Base-by-base conservation (phyloP, 306 rosid genomes). In the Quercus gilva region DNA sequence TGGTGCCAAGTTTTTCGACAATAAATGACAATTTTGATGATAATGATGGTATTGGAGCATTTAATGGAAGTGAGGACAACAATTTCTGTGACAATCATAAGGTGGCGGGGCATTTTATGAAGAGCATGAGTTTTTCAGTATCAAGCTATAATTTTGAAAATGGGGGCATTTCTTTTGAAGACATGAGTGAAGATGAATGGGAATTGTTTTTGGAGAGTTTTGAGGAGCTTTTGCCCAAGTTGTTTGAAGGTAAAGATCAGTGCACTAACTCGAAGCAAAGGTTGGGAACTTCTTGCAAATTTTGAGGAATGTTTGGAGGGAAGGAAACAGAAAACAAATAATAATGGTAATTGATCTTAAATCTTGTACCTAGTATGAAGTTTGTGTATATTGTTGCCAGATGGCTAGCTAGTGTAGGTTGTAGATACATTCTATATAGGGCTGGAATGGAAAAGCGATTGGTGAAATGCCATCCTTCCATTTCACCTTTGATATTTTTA, bases 121-220 rank as follows among this genome's bases (percentile, higher is more conserved):
- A 77, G 84, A 84, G 87, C 55, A 37, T 59, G 79, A 86, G 89
- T 76, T 84, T 83, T 76, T 77, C 81, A 5, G 82, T 56, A n/a
- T 64, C 80, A 21, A 88, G 5, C 20, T 77, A 56, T 67, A 80
- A 57, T 19, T 33, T 74, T 53, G 92, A 88, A 74, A 49, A 17
- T 1, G 88, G 83, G 61, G 88, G 76, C 43, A 79, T 92, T 82
- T 82, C 88, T 61, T 92, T 94, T 5, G 97, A 87, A 70, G 92
- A 91, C 81, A 70, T 94, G 87, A 87, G 83, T 70, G 73, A 74
- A 78, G 87, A 69, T 9, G 89, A 90, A 76, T 94, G 97, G 97
- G 91, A 82, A 56, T 20, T 61, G 69, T 94, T 94, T 76, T 52
- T 94, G 87, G 90, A 87, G 64, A 75, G 4, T 73, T 94, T 90